Evolutionary conservation across 306 rosid genomes (phyloP), one percentile per base, ranked within the genome.

Genomic region (Abrus precatorius): DNA sequence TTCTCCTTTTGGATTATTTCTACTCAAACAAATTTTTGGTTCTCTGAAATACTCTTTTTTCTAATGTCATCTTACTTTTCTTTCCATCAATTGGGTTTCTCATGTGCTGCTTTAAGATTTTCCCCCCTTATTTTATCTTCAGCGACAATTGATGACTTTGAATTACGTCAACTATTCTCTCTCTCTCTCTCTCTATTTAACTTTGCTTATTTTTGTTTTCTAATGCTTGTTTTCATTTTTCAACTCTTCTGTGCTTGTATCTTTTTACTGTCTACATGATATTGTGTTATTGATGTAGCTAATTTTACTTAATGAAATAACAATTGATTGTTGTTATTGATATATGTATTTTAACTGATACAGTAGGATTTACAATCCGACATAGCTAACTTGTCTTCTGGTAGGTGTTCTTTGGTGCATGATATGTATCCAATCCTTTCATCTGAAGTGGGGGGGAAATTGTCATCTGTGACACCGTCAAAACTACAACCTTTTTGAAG

Each of bases 71-170:
- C 38, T 47, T 28, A 47, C 63, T 57, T 53, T 74, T 33, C 9
- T 59, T 49, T 54, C 13, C 36, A 10, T 10, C 36, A 7, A 14
- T 72, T 63, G 1, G 13, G 44, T 73, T 67, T 72, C 60, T 38
- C 67, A 29, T 74, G 11, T 32, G 13, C 40, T 50, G 27, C 49
- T 68, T 50, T 36, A 64, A 65, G 8, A 56, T 59, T 6, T 40
- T 14, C 13, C 11, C 59, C 38, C 3, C 38, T 48, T 77, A 53
- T 29, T 77, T 77, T 27, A 38, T 40, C 52, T 60, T 76, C 9
- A 12, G 5, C 11, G 12, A 52, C 52, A 65, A 9, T 9, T 44
- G 10, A 7, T 40, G 38, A 14, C 56, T 77, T 41, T 66, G 28
- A 45, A 41, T 34, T 28, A 61, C 34, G 14, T 40, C 48, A 34